Evolutionary conservation across 2,329 filamentous ascomycete genomes (phyloP).

Genomic region (Thelonectria blattea): DNA sequence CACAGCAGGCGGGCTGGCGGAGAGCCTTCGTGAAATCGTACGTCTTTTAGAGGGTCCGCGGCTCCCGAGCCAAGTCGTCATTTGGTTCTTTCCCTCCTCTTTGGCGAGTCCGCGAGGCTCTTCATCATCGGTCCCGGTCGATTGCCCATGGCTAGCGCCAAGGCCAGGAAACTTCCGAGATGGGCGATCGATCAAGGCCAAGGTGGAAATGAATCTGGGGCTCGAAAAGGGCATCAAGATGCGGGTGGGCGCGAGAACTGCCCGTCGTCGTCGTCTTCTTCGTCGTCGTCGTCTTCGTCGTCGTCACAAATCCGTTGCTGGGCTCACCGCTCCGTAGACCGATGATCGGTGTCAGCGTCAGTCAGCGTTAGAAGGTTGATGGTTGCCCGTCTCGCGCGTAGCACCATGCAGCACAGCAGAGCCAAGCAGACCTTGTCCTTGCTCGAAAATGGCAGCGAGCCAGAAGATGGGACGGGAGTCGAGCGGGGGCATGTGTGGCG

Average conservation of each 20-base stretch:
- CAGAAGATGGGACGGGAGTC: slow-evolving; percentile 12
- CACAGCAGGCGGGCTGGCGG: slow-evolving; percentile 18
- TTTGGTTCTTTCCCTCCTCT: neutral
- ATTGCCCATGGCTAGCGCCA: neutral
- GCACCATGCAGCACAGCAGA: slow-evolving; percentile 16
- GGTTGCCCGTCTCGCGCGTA: slow-evolving; percentile 9
- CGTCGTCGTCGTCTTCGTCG: neutral
- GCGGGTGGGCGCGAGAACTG: neutral
- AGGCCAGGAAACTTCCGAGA: slow-evolving; percentile 8
- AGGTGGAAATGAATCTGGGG: slow-evolving; percentile 1
- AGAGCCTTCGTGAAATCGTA: slow-evolving; percentile 24
- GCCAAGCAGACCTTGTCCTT: slow-evolving; percentile 16
- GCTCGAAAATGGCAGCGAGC: slow-evolving; percentile 8
- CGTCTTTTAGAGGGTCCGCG: slow-evolving; percentile 16
- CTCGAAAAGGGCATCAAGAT: neutral
- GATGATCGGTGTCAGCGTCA: slow-evolving; percentile 7
- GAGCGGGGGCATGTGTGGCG: slow-evolving; percentile 12
- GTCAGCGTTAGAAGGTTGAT: neutral
- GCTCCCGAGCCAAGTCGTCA: slow-evolving; percentile 12
- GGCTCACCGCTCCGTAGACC: slow-evolving; percentile 19
- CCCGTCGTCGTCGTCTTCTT: neutral
- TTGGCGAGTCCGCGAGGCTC: neutral
- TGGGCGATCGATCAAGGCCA: slow-evolving; percentile 1
- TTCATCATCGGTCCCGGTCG: neutral
- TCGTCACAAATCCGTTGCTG: neutral